Conservation (phyloP, 257 asterid genomes). For the Solanum dulcamara region DNA sequence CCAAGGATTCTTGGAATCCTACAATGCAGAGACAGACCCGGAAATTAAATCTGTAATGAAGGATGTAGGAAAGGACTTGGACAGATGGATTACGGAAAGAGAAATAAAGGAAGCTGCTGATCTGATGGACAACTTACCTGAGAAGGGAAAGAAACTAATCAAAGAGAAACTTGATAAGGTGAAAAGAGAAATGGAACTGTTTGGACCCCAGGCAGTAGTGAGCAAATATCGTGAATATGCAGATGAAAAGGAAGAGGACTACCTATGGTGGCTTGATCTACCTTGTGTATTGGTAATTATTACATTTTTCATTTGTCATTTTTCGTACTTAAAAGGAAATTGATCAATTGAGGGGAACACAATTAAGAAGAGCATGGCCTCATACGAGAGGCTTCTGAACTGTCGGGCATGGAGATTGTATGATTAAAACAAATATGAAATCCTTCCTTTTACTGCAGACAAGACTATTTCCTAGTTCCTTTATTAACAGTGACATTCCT, state of each 20-base stretch:
- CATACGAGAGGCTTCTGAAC: not conserved
- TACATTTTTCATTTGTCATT: not conserved
- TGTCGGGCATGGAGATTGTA: not conserved
- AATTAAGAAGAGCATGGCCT: not conserved
- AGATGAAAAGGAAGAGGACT: slow-evolving; percentile 75
- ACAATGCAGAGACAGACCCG: slow-evolving; percentile 75
- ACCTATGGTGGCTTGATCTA: slow-evolving; percentile 97
- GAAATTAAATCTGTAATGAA: slow-evolving; percentile 72
- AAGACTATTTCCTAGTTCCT: not conserved
- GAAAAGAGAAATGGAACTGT: slow-evolving; percentile 84
- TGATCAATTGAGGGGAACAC: not conserved
- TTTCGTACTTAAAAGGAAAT: not conserved
- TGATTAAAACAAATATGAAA: not conserved
- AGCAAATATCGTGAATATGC: slow-evolving; percentile 90
- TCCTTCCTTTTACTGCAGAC: not conserved
- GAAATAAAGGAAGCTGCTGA: slow-evolving; percentile 88
- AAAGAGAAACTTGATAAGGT: slow-evolving; percentile 67
- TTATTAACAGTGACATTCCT: not conserved
- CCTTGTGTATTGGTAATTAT: slow-evolving; percentile 57
- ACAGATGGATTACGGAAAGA: slow-evolving; percentile 90
- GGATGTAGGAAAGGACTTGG: slow-evolving; percentile 86
- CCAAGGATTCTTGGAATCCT: slow-evolving; percentile 63
- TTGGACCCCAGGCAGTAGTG: slow-evolving; percentile 91
- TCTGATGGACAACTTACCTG: slow-evolving; percentile 60
- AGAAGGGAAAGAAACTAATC: slow-evolving; percentile 46